Percentiles rank a stretch among this genome's conserved stretches.
Conservation (phyloP, 2,329 filamentous ascomycete species). For the Monilinia laxa region DNA sequence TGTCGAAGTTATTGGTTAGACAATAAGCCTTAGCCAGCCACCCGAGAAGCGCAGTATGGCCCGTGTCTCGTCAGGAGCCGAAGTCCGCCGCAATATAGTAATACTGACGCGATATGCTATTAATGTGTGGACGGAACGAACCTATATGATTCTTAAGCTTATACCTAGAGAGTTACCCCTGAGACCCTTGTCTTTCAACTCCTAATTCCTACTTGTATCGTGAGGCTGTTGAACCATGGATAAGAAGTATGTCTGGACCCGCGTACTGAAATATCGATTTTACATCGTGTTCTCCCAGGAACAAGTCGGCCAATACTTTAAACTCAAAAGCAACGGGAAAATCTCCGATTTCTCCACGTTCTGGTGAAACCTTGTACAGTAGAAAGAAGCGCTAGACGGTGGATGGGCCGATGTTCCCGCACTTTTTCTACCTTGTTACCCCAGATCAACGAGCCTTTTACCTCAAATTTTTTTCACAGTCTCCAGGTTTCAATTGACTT, state of each 20-base stretch:
- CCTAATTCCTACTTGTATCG: neutral
- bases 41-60: slow-evolving; percentile 25
- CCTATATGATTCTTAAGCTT: neutral
- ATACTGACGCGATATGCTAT: slow-evolving; percentile 13
- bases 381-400: slow-evolving; percentile 16
- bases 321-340: neutral
- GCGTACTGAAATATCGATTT: slow-evolving; percentile 10
- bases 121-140: neutral
- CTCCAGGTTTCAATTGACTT: slow-evolving; percentile 2
- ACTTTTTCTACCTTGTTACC: slow-evolving; percentile 14
- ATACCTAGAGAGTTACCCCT: neutral
- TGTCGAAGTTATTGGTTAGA: slow-evolving; percentile 3
- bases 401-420: slow-evolving; percentile 24
- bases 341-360: slow-evolving; percentile 19
- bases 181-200: neutral
- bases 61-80: slow-evolving; percentile 16
- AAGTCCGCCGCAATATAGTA: slow-evolving; percentile 6
- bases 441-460: slow-evolving; percentile 23
- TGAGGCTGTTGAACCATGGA: slow-evolving; percentile 12
- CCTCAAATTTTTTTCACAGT: slow-evolving; percentile 1
- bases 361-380: slow-evolving; percentile 16
- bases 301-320: neutral
- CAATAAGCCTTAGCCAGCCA: slow-evolving; percentile 21
- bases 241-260: neutral
- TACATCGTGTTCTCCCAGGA: neutral